Base-by-base conservation (phyloP, 202 grass and related monocot genomes). In the Carex arenaria region DNA sequence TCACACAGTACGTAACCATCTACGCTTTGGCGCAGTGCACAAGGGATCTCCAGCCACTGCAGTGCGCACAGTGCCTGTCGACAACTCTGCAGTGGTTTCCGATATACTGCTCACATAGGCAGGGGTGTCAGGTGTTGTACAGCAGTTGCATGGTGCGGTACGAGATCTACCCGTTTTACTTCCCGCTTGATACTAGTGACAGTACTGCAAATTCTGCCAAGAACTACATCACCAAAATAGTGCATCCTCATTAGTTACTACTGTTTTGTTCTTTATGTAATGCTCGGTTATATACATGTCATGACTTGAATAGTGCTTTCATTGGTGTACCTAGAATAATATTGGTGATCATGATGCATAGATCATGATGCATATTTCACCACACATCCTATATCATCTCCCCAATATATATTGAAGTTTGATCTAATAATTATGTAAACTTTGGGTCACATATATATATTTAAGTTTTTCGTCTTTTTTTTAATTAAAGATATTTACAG, bases 1-100 rank as follows among this genome's bases (percentile, higher is more conserved):
- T 94, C 0, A 42, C n/a, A 0, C 4, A 23, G 0, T 43, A 42
- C 26, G 43, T 86, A 4, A 91, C 83, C 2, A 83, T 97, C 54
- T 97, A 97, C 18, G 92, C 92, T 2, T 90, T 92, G 2, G 92
- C 90, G 11, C 93, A 91, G 90, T 97, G 92, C 78, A 97, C 94
- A 0, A 64, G 3, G 31, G 92, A 97, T 84, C 83, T 97, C 53
- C 51, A 49, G 83, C 3, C 85, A 34, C 0, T 67, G 80, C 72
- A 83, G 42, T 94, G 94, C 20, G 85, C 88, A 1, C 87, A 88
- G 15, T 97, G 94, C 57, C 69, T 97, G n/a, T 87, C 90, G 62
- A 80, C 89, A 40, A 89, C 94, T 3, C 88, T 89, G 19, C 90
- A 87, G 6, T 83, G 87, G 87, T 19, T 97, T 45, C 92, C 88